A percentile compares a stretch with the other conserved stretches of the same genome.
These are phyloP conservation scores for Juglanconis juglandina DNA, from an alignment of 2,329 filamentous ascomycete species.

Conservation along the genomic window DNA sequence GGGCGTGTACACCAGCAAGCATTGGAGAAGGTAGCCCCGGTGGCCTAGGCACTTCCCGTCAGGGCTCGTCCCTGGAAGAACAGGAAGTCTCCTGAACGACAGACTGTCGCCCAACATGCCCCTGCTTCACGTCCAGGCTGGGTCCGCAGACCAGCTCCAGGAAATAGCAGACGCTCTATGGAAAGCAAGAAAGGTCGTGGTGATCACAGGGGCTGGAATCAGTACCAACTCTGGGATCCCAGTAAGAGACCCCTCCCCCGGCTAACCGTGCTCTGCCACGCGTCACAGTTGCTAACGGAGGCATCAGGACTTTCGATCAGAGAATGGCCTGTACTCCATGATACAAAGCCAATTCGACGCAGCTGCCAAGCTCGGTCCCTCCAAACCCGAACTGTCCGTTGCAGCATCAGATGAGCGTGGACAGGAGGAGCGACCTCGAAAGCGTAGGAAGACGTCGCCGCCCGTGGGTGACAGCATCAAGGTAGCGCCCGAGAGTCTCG, in stretches of 20 bases:
- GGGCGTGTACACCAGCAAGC: neutral
- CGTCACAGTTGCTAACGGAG: slow-evolving; percentile 19
- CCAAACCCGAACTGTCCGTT: slow-evolving; percentile 29
- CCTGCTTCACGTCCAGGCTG: slow-evolving; percentile 52
- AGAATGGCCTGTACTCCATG: slow-evolving; percentile 69
- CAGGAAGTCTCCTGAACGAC: neutral
- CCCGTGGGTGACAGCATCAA: slow-evolving; percentile 16
- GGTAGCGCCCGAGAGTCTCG: neutral
- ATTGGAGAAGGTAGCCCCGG: neutral
- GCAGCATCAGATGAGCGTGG: slow-evolving; percentile 26
- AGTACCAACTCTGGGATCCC: slow-evolving; percentile 75
- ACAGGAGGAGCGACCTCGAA: slow-evolving; percentile 26
- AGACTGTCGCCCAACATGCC: slow-evolving; percentile 45
- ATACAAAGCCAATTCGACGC: slow-evolving; percentile 66
- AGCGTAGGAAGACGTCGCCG: slow-evolving; percentile 17
- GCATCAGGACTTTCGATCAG: slow-evolving; percentile 64
- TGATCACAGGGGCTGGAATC: slow-evolving; percentile 70
- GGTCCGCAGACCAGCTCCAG: slow-evolving; percentile 54
- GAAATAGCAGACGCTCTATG: slow-evolving; percentile 61
- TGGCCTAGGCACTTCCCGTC: neutral
- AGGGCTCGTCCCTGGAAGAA: neutral
- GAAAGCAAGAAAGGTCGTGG: slow-evolving; percentile 66
- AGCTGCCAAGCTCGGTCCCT: slow-evolving; percentile 34
- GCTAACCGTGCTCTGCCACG: neutral
- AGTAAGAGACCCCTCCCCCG: slow-evolving; percentile 41